Evolutionary conservation across 331 rosid species (phyloP).

Genomic region (Stylosanthes scabra): DNA sequence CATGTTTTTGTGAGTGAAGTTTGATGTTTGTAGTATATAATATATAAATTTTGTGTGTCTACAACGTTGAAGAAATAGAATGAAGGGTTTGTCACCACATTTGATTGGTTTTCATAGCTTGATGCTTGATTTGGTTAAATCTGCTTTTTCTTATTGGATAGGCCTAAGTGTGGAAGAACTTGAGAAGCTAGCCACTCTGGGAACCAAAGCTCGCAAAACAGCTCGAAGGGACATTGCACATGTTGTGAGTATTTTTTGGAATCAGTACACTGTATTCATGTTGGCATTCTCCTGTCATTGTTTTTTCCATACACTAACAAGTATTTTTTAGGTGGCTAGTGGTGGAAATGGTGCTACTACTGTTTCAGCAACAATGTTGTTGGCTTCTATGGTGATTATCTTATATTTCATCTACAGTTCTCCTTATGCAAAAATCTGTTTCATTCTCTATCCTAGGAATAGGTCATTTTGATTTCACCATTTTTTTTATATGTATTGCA

Average conservation of each 20-base stretch:
- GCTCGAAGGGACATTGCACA: conserved; percentile 92
- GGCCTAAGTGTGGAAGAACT: conserved; percentile 80
- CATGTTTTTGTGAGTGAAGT: conserved; percentile 2
- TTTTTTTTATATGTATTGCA: conserved; percentile 40
- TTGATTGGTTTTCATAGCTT: conserved; percentile 15
- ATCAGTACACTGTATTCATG: conserved; percentile 18
- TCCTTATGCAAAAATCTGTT: not conserved
- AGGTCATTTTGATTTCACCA: conserved; percentile 28
- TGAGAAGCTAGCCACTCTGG: conserved; percentile 75
- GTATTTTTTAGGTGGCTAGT: conserved; percentile 67
- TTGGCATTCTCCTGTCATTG: conserved; percentile 2
- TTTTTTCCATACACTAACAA: conserved; percentile 23
- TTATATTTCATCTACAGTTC: conserved; percentile 7
- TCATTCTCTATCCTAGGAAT: conserved; percentile 7
- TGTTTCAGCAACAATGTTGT: conserved; percentile 89
- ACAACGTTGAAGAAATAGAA: conserved; percentile 7
- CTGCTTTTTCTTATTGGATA: conserved; percentile 30
- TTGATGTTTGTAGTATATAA: not conserved
- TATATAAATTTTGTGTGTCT: conserved; percentile 5
- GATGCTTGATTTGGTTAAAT: conserved; percentile 14
- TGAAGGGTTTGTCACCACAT: conserved; percentile 16
- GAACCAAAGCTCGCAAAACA: conserved; percentile 79
- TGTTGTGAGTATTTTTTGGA: conserved; percentile 70
- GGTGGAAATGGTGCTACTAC: conserved; percentile 91
- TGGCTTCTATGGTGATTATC: conserved; percentile 74